phyloP scores from a whole-genome alignment of 306 rosid genomes.

The Cicer pinnatifidum region DNA sequence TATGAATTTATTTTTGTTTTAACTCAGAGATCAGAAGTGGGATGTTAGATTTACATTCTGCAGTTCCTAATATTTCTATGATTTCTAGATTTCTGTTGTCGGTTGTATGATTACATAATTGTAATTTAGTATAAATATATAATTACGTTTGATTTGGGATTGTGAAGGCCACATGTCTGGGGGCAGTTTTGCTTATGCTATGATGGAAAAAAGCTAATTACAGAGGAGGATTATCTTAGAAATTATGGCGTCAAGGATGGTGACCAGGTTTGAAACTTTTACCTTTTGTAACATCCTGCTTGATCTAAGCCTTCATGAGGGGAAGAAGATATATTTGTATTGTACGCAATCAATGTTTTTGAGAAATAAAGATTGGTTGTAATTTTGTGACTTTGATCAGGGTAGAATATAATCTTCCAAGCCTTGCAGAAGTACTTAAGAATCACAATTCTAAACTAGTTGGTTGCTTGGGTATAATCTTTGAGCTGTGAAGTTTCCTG shows the following conservation, averaged over 20 bases:
- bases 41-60: not conserved
- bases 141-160: slow-evolving; percentile 28
- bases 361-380: not conserved
- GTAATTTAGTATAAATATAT: not conserved
- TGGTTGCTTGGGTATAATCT: not conserved
- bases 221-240: slow-evolving; percentile 60
- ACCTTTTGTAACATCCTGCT: not conserved
- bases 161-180: slow-evolving; percentile 89
- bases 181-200: slow-evolving; percentile 85
- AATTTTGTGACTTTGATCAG: not conserved
- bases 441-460: not conserved
- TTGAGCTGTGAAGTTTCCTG: not conserved
- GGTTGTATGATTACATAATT: slow-evolving; percentile 4
- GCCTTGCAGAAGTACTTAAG: no score
- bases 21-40: not conserved
- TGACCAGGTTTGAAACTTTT: slow-evolving; percentile 69
- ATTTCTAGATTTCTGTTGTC: not conserved
- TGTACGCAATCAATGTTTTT: not conserved
- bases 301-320: not conserved
- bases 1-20: not conserved
- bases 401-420: not conserved
- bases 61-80: slow-evolving; percentile 13
- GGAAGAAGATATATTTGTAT: not conserved
- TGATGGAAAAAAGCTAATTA: slow-evolving; percentile 72
- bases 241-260: slow-evolving; percentile 81